Conservation (phyloP, 2,329 filamentous ascomycete species). For the Epichloe gansuensis region DNA sequence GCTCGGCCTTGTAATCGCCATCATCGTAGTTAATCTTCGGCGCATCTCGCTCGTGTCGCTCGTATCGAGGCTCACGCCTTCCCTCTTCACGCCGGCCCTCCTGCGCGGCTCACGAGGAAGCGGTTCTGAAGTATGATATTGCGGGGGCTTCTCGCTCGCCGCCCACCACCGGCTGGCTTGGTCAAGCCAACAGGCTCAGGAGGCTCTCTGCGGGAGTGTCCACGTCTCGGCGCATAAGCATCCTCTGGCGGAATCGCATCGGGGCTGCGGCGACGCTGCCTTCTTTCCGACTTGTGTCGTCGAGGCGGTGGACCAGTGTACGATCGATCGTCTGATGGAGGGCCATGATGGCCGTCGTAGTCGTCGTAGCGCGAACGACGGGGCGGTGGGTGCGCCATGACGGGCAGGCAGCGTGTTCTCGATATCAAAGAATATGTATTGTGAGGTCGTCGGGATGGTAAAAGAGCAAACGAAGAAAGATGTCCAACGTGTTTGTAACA, state of each 20-base stretch:
- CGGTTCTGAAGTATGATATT: conserved; percentile 5
- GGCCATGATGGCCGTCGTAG: conserved; percentile 14
- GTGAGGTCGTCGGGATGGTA: background rate
- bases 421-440: background rate
- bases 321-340: background rate
- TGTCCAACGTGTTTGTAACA: background rate
- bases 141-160: conserved; percentile 8
- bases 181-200: conserved; percentile 2
- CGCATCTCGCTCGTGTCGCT: background rate
- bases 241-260: conserved; percentile 6
- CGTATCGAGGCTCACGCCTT: background rate
- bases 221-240: conserved; percentile 7
- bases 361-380: conserved; percentile 17
- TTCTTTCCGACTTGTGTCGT: conserved; percentile 14
- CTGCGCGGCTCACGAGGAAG: conserved; percentile 2
- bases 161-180: background rate
- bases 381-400: conserved; percentile 10
- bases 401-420: background rate
- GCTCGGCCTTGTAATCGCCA: background rate
- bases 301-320: conserved; percentile 8
- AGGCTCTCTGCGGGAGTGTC: conserved; percentile 4
- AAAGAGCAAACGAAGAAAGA: background rate
- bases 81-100: background rate
- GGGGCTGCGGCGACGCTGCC: conserved; percentile 9
- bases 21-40: background rate